Evolutionary conservation across 495 filamentous ascomycete species (phyloP).

Genomic region (Penicillium argentinense): DNA sequence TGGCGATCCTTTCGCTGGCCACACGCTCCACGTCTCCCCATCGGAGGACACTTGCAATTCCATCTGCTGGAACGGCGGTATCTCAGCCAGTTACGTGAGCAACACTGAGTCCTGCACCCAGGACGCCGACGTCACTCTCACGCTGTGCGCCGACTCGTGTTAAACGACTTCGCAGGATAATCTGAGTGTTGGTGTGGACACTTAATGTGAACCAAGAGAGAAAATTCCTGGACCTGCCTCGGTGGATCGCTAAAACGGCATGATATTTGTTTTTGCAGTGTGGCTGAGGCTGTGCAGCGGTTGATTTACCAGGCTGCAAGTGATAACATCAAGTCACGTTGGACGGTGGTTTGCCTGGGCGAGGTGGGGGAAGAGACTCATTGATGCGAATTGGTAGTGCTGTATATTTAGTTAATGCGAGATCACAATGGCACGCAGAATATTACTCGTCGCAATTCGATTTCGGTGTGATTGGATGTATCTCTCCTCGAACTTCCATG

Average conservation of each 20-base stretch:
- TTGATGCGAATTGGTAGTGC: not conserved
- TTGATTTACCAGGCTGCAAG: no score
- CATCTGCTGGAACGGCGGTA: slow-evolving; percentile 51
- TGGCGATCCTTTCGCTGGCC: slow-evolving; percentile 51
- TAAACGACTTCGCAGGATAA: not conserved
- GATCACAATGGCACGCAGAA: not conserved
- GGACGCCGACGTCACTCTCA: slow-evolving; percentile 5
- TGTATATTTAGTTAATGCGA: slow-evolving; percentile 1
- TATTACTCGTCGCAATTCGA: no score
- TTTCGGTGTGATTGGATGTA: no score
- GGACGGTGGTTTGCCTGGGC: no score
- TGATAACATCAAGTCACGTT: no score
- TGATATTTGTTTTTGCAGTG: not conserved
- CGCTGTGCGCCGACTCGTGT: slow-evolving; percentile 1
- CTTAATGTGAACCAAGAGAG: no score
- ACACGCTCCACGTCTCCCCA: slow-evolving; percentile 37
- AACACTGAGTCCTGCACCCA: not conserved
- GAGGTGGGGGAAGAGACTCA: slow-evolving; percentile 1
- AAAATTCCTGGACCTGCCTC: no score
- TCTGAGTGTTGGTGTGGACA: not conserved
- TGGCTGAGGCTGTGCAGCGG: not conserved
- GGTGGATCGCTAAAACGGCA: no score
- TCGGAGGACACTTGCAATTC: slow-evolving; percentile 35
- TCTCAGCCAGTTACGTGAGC: slow-evolving; percentile 31
- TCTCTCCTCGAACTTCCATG: no score